Percentiles rank a stretch among this genome's conserved stretches.
phyloP scores from a whole-genome alignment of 1,284 basidiomycete species.

The Fomitiporia mediterranea region DNA sequence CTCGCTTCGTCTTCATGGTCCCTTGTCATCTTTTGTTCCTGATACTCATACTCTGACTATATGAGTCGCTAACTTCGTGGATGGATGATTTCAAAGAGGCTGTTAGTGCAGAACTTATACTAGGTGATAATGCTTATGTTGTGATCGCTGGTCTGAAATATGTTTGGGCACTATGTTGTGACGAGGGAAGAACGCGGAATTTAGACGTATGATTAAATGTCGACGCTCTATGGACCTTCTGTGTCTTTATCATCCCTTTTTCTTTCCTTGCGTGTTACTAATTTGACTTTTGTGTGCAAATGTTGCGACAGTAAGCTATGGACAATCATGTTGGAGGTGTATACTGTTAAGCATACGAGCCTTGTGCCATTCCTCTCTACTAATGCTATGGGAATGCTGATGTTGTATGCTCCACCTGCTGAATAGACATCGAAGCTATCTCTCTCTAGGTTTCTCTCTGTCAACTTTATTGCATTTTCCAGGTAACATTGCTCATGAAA shows the following conservation, averaged over 20 bases:
- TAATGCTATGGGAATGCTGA: constrained; percentile 39
- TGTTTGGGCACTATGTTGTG: constrained; percentile 72
- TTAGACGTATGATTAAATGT: constrained; percentile 81
- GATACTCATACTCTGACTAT: not conserved
- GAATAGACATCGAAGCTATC: constrained; percentile 66
- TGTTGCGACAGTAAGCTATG: no score
- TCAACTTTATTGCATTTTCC: not conserved
- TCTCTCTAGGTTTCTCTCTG: constrained; percentile 53
- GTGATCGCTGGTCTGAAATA: constrained; percentile 75
- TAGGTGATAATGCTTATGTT: constrained; percentile 65
- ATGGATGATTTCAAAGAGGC: constrained; percentile 41
- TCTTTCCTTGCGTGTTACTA: not conserved
- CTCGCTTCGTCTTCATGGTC: constrained; percentile 30
- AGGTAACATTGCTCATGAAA: no score
- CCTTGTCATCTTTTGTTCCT: no score
- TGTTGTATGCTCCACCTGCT: constrained; percentile 61
- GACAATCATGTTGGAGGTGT: constrained; percentile 69
- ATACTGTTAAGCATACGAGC: constrained; percentile 70
- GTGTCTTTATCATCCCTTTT: constrained; percentile 23
- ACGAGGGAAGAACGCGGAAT: constrained; percentile 73
- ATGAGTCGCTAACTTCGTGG: no score
- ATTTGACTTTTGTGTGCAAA: not conserved
- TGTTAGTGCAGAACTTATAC: constrained; percentile 58
- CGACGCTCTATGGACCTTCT: constrained; percentile 77
- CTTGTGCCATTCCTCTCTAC: constrained; percentile 61